Evolutionary conservation across 148 eudicot species (phyloP), one percentile per base, ranked within the genome.

Genomic region (Suaeda aralocaspica): DNA sequence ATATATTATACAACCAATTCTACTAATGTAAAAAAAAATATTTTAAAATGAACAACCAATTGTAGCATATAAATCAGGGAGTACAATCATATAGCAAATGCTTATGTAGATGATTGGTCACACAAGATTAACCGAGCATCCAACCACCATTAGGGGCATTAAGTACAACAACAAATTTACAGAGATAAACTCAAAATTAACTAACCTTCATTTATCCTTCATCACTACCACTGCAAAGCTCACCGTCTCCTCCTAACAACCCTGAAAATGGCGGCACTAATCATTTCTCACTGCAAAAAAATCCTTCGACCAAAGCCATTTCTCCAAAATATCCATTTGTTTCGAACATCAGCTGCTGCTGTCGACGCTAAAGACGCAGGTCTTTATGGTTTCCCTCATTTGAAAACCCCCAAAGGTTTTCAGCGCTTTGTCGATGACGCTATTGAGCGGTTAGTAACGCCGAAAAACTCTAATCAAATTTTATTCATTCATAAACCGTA

Each of bases 341-440:
- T 80, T 55, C 84, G 76, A 66, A 79, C 86, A 50, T 69, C 85
- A 1, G 77, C 84, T n/a, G 85, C 85, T 31, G 58, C 85, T 68
- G 11, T 61, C 50, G 66, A 69, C 18, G 44, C 66, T 6, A 77
- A 77, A 66, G 82, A 85, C 64, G 76, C 92, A 16, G 98, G 98
- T 30, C 88, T 92, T 31, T 92, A 92, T 59, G 96, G 96, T 49
- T 83, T 88, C 69, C 33, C 81, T 65, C 90, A 88, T 67, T 71
- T 92, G 78, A 92, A 85, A 74, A 79, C 83, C 70, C 83, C 98
- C 76, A 74, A 76, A 34, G 98, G 93, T 50, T 92, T 92, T 61
- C 93, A 81, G 51, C 90, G 94, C 18, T 84, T 92, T 74, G 98
- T 85, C 45, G 96, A 90, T 28, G 96, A 92, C 44, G 98, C 98